A percentile compares a stretch with the other conserved stretches of the same genome.
These are phyloP conservation scores for Aspergillus panamensis DNA, from an alignment of 495 filamentous ascomycete genomes.

Conservation along the genomic window DNA sequence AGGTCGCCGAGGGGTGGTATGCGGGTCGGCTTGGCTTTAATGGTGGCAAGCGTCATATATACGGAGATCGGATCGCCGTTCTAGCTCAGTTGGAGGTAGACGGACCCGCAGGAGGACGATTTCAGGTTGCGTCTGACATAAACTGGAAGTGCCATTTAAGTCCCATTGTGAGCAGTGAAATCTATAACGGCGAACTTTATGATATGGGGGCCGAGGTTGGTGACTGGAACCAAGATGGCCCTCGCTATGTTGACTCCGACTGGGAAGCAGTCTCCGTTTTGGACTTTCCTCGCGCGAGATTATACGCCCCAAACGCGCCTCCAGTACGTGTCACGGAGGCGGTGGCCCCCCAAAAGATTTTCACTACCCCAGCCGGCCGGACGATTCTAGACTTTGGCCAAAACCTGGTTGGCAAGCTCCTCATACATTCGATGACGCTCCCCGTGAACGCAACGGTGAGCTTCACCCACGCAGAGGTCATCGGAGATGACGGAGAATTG, in stretches of 20 bases:
- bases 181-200: background rate
- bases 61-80: background rate
- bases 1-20: background rate
- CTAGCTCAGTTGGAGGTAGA: background rate
- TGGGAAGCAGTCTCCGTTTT: too few species aligned
- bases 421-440: constrained; percentile 31
- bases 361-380: constrained; percentile 43
- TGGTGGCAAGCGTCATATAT: background rate
- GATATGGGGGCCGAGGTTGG: background rate
- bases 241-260: background rate
- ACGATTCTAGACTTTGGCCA: constrained; percentile 55
- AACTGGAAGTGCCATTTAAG: background rate
- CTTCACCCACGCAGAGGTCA: constrained; percentile 50
- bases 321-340: constrained; percentile 40
- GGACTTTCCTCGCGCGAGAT: constrained; percentile 9
- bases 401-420: constrained; percentile 52
- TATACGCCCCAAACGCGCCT: constrained; percentile 40
- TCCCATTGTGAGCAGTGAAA: background rate
- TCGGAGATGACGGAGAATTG: constrained; percentile 47
- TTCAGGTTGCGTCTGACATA: background rate
- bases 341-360: constrained; percentile 36
- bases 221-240: background rate
- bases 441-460: constrained; percentile 26
- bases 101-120: background rate
- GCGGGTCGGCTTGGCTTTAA: background rate